Evolutionary conservation across 2,329 filamentous ascomycete species (phyloP), one percentile per base, ranked within the genome.

Genomic region (Rhexocercosporidium sp.): DNA sequence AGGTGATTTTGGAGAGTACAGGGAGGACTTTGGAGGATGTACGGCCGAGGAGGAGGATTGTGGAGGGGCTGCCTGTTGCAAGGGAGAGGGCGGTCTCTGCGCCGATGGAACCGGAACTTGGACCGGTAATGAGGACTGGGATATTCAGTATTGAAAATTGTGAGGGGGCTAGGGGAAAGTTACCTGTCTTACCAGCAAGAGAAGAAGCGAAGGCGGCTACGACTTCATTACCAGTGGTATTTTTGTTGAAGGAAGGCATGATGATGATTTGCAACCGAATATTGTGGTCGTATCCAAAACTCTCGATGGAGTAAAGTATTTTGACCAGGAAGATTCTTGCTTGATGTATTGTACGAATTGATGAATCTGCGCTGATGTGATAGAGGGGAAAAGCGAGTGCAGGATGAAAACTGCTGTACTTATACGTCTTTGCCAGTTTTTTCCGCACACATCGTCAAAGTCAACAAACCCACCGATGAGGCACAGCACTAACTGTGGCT

Each of bases 141-240:
- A 57, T 20, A 59, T 6, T 61, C 53, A 49, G 34, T 62, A 47
- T 12, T 49, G 41, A 7, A 20, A 9, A 1, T 20, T 25, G 27
- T n/a, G 44, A 22, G n/a, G 1, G n/a, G 5, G 5, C 2, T 49
- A 25, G 25, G 46, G 11, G 29, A 20, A 14, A 39, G 31, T 66
- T 60, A 69, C 69, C 39, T 9, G 79, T 81, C 73, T 80, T 82
- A 25, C 78, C 79, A 8, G 60, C 71, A 62, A 82, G 47, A 16
- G 34, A 27, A 16, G 53, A n/a, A 22, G 66, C 49, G 37, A 71
- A 71, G 7, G 64, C 56, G 29, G 65, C 44, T 3, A 69, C 66
- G 14, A 71, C 66, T 20, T 71, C 70, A n/a, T 49, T 62, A n/a
- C 68, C 68, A 14, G 68, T 71, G 11, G 66, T 61, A 11, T 49